Evolutionary conservation across 331 rosid genomes (phyloP), one percentile per base, ranked within the genome.

Genomic region (Malus hybrid): DNA sequence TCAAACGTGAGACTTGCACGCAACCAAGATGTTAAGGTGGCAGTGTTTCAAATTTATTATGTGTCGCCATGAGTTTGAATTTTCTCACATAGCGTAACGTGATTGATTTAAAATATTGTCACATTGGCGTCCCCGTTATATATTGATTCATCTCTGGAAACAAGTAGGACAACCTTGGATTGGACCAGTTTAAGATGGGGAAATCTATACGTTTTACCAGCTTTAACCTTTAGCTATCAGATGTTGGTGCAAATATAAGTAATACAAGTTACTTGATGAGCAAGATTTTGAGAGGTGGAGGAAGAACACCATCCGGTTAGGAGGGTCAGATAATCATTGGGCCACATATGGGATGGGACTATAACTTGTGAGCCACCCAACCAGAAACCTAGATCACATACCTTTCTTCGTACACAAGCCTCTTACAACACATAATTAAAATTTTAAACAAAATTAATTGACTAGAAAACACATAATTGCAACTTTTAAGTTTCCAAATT

Each of bases 261-360:
- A 26, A 28, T 12, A 32, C 68, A 3, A 32, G 46, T 63, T 63
- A 32, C 44, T 63, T 63, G 22, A 7, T 28, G 16, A 42, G 3
- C 33, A 24, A 68, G 33, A 44, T 44, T 44, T 10, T 22, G 36
- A 60, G 30, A 46, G 58, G 28, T 60, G 72, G 66, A 68, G 72
- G 78, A 74, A 68, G 42, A 75, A 63, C 69, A 80, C 76, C 73
- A 69, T 74, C 71, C 26, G 14, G 79, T 79, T 67, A 79, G 71
- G 70, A 74, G 77, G 14, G 9, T 42, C 48, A 42, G 48, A 42
- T 10, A 42, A 42, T 10, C 48, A 42, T 42, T 42, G 48, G 48
- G 48, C 48, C 5, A 42, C 48, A 42, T 4, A 42, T 42, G 14
- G 14, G 48, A 42, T 10, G 48, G 48, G 48, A 42, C 48, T 42